Evolutionary conservation across 1,139 yeast species (phyloP).

Genomic region (Casaregolazyma suthepensis): DNA sequence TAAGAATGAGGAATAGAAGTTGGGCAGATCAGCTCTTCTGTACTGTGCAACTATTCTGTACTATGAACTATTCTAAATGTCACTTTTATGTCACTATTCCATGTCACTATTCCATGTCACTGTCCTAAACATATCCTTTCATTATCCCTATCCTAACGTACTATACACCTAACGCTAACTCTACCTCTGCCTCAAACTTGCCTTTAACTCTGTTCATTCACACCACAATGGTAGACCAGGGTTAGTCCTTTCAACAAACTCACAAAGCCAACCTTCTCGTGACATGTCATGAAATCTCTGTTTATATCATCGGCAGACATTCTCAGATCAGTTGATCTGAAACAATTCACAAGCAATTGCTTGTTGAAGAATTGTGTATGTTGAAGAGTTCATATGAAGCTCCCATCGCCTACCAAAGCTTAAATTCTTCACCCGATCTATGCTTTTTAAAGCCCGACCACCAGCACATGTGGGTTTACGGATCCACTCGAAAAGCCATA

Average conservation of each 20-base stretch:
- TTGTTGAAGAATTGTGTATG: not conserved
- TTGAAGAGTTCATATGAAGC: too few relatives aligned
- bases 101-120: too few relatives aligned
- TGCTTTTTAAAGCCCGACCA: not conserved
- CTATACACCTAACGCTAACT: not conserved
- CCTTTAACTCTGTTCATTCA: conserved; percentile 3
- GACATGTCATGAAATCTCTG: conserved; percentile 6
- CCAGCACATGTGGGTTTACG: conserved; percentile 3
- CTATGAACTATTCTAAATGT: too few relatives aligned
- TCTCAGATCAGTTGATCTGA: not conserved
- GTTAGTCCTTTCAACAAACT: conserved; percentile 1
- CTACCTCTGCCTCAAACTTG: conserved; percentile 8
- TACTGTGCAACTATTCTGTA: too few relatives aligned
- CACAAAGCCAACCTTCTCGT: not conserved
- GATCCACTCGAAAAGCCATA: not conserved
- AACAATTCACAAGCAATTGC: not conserved
- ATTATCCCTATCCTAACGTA: too few relatives aligned
- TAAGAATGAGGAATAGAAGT: not conserved
- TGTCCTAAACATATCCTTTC: too few relatives aligned
- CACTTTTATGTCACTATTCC: too few relatives aligned
- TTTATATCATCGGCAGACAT: conserved; percentile 3
- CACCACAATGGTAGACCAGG: not conserved
- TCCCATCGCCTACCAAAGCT: not conserved
- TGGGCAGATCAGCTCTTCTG: not conserved
- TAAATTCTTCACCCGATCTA: not conserved